Conservation (phyloP, 1,284 basidiomycete species). For the Lignosus rhinocerotis region DNA sequence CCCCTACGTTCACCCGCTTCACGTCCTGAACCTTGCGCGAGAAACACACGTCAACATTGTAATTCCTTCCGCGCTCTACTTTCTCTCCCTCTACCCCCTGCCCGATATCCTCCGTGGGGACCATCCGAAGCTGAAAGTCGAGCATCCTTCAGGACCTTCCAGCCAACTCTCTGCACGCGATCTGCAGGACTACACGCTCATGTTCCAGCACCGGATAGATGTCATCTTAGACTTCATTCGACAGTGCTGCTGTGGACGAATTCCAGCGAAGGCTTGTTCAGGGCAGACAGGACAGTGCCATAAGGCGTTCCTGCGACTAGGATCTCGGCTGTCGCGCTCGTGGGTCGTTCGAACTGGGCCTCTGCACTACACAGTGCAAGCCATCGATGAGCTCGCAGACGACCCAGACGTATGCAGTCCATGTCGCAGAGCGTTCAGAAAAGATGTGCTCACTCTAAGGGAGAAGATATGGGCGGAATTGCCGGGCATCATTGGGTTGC, state of each 20-base stretch:
- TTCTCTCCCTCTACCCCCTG: constrained; percentile 58
- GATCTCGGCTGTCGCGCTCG: constrained; percentile 46
- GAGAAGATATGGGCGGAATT: constrained; percentile 49
- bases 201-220: constrained; percentile 58
- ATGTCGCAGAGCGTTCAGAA: constrained; percentile 47
- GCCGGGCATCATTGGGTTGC: constrained; percentile 45
- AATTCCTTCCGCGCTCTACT: constrained; percentile 56
- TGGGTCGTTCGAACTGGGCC: constrained; percentile 56
- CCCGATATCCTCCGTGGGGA: constrained; percentile 48
- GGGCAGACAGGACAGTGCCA: constrained; percentile 35
- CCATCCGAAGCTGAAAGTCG: constrained; percentile 52
- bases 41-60: constrained; percentile 51
- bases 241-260: constrained; percentile 40
- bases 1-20: constrained; percentile 60
- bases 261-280: constrained; percentile 24
- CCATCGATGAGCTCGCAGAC: constrained; percentile 41
- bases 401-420: constrained; percentile 41
- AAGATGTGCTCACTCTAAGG: constrained; percentile 42
- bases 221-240: constrained; percentile 53
- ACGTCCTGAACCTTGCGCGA: constrained; percentile 57
- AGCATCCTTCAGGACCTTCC: constrained; percentile 53
- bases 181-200: constrained; percentile 51
- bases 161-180: constrained; percentile 44
- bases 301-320: constrained; percentile 45
- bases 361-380: constrained; percentile 54